phyloP scores from a whole-genome alignment of 1,139 yeast genomes.

The Saccharomyces hybrid region DNA sequence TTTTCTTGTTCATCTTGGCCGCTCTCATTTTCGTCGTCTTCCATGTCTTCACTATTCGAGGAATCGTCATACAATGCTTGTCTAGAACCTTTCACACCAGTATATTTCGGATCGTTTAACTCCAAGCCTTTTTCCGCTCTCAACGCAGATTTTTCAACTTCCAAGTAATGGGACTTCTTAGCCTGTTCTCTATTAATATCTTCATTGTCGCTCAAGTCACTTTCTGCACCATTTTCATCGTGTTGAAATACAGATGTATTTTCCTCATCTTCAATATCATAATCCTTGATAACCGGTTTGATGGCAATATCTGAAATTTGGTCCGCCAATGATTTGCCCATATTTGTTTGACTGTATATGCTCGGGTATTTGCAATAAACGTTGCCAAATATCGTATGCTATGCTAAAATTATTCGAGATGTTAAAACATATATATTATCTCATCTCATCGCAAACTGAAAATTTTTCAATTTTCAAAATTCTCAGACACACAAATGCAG shows the following conservation, averaged over 20 bases:
- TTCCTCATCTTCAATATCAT: conserved; percentile 71
- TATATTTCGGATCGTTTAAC: conserved; percentile 52
- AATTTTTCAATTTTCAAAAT: neutral
- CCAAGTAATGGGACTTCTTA: conserved; percentile 63
- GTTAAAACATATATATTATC: neutral
- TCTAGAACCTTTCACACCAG: conserved; percentile 59
- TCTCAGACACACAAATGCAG: neutral
- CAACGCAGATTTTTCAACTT: conserved; percentile 58
- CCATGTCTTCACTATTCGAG: conserved; percentile 18
- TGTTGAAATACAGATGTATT: conserved; percentile 33
- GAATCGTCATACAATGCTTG: conserved; percentile 37
- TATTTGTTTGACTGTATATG: neutral
- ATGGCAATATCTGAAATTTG: conserved; percentile 54
- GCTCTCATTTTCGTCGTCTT: conserved; percentile 21
- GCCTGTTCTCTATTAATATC: conserved; percentile 33
- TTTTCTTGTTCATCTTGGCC: conserved; percentile 15
- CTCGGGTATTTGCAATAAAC: no score
- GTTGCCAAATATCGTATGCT: neutral
- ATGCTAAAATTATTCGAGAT: neutral
- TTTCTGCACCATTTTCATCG: conserved; percentile 20
- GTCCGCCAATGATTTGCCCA: conserved; percentile 47
- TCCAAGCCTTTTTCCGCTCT: conserved; percentile 45
- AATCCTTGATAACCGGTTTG: conserved; percentile 54
- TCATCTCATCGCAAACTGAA: conserved; percentile 8
- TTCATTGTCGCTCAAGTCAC: conserved; percentile 20